These are phyloP conservation scores for Umbilicus rupestris DNA, from an alignment of 164 flowering plant species.

Conservation along the genomic window DNA sequence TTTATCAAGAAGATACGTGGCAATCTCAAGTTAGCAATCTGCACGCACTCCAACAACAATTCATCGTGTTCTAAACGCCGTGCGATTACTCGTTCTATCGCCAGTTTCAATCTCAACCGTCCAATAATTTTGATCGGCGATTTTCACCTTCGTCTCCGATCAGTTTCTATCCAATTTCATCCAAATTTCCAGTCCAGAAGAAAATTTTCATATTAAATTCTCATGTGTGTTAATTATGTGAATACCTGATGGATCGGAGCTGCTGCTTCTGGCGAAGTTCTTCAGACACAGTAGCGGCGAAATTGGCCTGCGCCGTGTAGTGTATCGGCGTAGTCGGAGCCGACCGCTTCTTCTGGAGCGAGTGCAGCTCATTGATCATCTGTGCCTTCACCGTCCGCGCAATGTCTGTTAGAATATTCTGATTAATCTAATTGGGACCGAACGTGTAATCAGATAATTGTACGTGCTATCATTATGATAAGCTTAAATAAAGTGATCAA, in stretches of 20 bases:
- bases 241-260: constrained; percentile 96
- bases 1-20: background rate
- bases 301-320: constrained; percentile 26
- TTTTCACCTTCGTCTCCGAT: no score
- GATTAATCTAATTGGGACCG: no score
- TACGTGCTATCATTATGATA: no score
- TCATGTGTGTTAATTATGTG: no score
- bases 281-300: constrained; percentile 34
- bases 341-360: constrained; percentile 64
- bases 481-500: no score
- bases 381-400: constrained; percentile 54
- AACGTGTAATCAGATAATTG: no score
- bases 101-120: background rate
- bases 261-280: constrained; percentile 74
- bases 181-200: no score
- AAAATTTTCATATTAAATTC: no score
- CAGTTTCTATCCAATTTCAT: background rate
- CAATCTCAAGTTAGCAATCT: no score
- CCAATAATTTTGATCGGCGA: background rate
- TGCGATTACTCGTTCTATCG: background rate
- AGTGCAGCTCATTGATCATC: constrained; percentile 74
- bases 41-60: background rate
- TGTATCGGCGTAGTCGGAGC: constrained; percentile 69
- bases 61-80: background rate
- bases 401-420: no score